Evolutionary conservation across 441 rosid genomes (phyloP), one percentile per base, ranked within the genome.

Genomic region (Flueggea neowawraea): DNA sequence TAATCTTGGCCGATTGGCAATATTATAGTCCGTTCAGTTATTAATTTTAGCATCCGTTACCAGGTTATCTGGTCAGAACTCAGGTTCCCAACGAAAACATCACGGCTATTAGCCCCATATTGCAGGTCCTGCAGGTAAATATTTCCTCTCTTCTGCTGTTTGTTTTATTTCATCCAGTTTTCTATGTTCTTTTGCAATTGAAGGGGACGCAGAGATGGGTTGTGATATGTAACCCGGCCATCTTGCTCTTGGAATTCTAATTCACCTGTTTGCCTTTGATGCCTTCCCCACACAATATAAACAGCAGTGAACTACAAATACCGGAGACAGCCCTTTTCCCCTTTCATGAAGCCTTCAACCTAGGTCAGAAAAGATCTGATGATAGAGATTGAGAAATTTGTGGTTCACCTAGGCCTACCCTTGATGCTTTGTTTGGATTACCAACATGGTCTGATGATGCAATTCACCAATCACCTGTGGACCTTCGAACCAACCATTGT

Each of bases 221-320:
- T 69, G 76, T 72, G 67, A 71, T 58, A 49, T 65, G 63, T 74
- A 54, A 60, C 60, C 80, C 66, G 55, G 58, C 71, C 66, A 64
- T 70, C 69, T 78, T 59, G 69, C 66, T 73, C 62, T 70, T 69
- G 68, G 67, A 70, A 62, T 66, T 78, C 72, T 67, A 69, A 57
- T 52, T 36, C 67, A 66, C 70, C 61, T 17, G 75, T 80, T 82
- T 76, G 82, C 84, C 86, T 79, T 63, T 75, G 76, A 76, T 84
- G 85, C 86, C 94, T 79, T 78, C 80, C 86, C 85, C 74, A 61
- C 72, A 80, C 94, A 84, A 82, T 68, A 70, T 78, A 82, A 80
- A 88, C 97, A 86, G 97, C 84, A 78, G 83, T 81, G 77, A 80
- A 77, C 78, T 78, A 78, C 83, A 90, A 79, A 84, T 88, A 92